phyloP scores from a whole-genome alignment of 2,329 filamentous ascomycete species.

The Aspergillus sergii region DNA sequence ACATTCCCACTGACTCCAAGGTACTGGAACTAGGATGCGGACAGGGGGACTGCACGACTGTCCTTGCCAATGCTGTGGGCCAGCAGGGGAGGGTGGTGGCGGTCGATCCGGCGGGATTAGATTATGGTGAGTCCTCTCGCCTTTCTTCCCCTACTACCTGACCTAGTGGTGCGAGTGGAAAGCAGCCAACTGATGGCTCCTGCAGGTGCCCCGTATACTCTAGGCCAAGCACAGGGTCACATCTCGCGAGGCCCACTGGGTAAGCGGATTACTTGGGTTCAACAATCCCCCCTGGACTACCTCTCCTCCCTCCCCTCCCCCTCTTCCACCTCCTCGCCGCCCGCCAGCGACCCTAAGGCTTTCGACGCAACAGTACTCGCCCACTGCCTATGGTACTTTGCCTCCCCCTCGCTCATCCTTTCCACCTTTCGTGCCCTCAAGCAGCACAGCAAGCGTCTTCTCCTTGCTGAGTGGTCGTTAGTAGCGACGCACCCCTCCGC shows the following conservation, averaged over 20 bases:
- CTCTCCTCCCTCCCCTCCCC: slow-evolving; percentile 24
- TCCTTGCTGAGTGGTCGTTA: slow-evolving; percentile 53
- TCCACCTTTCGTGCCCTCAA: slow-evolving; percentile 43
- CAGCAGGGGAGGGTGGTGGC: slow-evolving; percentile 51
- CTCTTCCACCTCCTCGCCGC: slow-evolving; percentile 4
- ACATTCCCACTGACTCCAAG: slow-evolving; percentile 27
- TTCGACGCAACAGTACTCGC: slow-evolving; percentile 37
- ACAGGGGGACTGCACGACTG: slow-evolving; percentile 60
- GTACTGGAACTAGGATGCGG: slow-evolving; percentile 63
- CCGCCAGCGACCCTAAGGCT: slow-evolving; percentile 19
- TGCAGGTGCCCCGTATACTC: slow-evolving; percentile 19
- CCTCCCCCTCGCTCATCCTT: slow-evolving; percentile 38
- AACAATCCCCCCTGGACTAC: slow-evolving; percentile 19
- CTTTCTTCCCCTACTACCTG: background rate
- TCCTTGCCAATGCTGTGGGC: slow-evolving; percentile 54
- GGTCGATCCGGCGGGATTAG: slow-evolving; percentile 54
- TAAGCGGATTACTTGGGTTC: slow-evolving; percentile 15
- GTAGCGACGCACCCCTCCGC: slow-evolving; percentile 42
- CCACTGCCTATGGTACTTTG: slow-evolving; percentile 60
- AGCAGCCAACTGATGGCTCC: slow-evolving; percentile 5
- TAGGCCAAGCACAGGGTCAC: slow-evolving; percentile 17
- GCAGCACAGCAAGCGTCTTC: slow-evolving; percentile 34
- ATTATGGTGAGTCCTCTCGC: slow-evolving; percentile 46
- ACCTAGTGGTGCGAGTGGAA: background rate
- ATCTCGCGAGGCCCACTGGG: slow-evolving; percentile 16